Conservation (phyloP, 2,329 filamentous ascomycete genomes). For the Fusarium zealandicum region DNA sequence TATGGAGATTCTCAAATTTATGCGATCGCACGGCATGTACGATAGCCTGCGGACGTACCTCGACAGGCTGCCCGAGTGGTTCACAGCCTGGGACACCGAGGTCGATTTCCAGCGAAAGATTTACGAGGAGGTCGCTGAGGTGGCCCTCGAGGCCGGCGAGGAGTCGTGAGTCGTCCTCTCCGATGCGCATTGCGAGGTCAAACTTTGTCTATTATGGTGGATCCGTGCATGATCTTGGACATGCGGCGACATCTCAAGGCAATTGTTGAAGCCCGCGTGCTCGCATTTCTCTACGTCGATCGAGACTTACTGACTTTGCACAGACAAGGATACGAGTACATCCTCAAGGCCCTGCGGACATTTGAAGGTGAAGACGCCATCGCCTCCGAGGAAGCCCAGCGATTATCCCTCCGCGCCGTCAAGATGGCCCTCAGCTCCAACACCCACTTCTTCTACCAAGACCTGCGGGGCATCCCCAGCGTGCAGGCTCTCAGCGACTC, state of each 20-base stretch:
- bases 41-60: slow-evolving; percentile 85
- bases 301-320: slow-evolving; percentile 22
- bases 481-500: slow-evolving; percentile 88
- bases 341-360: slow-evolving; percentile 67
- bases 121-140: slow-evolving; percentile 82
- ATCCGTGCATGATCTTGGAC: neutral
- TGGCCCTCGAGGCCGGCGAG: slow-evolving; percentile 80
- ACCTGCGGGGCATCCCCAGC: slow-evolving; percentile 80
- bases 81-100: slow-evolving; percentile 81
- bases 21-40: slow-evolving; percentile 78
- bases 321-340: slow-evolving; percentile 71
- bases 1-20: slow-evolving; percentile 83
- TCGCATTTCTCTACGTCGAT: neutral
- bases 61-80: slow-evolving; percentile 82
- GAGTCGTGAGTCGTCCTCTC: slow-evolving; percentile 64
- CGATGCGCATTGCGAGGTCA: neutral
- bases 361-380: slow-evolving; percentile 65
- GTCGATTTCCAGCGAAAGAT: slow-evolving; percentile 85
- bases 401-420: slow-evolving; percentile 64
- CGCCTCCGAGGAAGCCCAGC: slow-evolving; percentile 66
- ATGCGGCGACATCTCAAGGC: neutral
- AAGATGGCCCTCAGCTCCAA: slow-evolving; percentile 61
- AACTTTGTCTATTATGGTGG: neutral
- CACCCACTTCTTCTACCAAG: slow-evolving; percentile 75
- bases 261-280: neutral